Evolutionary conservation across 768 basidiomycete genomes (phyloP), one percentile per base, ranked within the genome.

Genomic region (Cytidiella melzeri): DNA sequence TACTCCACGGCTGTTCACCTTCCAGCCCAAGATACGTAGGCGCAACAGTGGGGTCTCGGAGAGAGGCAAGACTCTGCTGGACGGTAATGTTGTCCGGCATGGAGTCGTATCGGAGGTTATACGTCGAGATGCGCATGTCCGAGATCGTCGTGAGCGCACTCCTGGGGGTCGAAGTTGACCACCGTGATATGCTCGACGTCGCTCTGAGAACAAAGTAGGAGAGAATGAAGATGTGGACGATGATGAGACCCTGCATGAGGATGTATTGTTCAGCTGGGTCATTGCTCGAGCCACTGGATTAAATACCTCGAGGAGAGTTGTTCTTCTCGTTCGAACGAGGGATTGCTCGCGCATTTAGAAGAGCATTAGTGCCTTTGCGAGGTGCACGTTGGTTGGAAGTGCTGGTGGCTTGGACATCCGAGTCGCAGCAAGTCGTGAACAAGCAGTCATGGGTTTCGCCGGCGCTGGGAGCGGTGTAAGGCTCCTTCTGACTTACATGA

Each of bases 101-200:
- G 15, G 70, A 72, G 62, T 81, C 79, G 55, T 69, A 80, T 15
- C 79, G 76, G 28, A 81, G 59, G 61, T 81, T 81, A 61, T 73
- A 80, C 0, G 75, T 70, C 10, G 69, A 69, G 39, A 77, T 52
- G 27, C 73, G 65, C 53, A 60, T 56, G 10, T 21, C 9, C 9
- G 49, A 43, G 5, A 42, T 23, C 1, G 42, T 45, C 25, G 47
- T 23, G 38, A 26, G 41, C 4, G 49, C 49, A 6, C 34, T 21
- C 12, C 39, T 4, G 43, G n/a, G 3, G 3, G 23, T 12, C 20
- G 45, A 34, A 23, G 12, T 34, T 5, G 24, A n/a, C 23, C 28
- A 12, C 20, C 26, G 34, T 13, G 30, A 34, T 34, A n/a, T 11
- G 4, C 18, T 7, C 7, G 51, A 52, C 11, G 26, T 25, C 3